Base-by-base conservation (phyloP, 2,329 filamentous ascomycete species). In the Xylaria sp. region DNA sequence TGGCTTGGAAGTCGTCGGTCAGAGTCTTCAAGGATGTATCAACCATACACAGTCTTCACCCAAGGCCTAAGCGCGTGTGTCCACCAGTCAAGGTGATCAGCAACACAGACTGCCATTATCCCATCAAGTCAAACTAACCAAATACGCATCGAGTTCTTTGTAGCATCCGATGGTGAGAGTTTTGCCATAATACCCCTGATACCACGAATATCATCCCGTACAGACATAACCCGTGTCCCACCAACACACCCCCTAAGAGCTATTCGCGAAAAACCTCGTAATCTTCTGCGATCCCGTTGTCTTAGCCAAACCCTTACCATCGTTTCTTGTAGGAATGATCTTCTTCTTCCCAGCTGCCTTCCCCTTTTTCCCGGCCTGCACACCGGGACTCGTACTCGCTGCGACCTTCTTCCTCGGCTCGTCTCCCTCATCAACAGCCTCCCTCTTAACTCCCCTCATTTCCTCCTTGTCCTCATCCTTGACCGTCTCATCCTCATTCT, bases 221-320 rank as follows among this genome's bases (percentile, higher is more conserved):
- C 23, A 1, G 5, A 30, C 4, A 30, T 30, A 5, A 3, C 23
- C 23, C 23, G 4, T 30, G 23, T 30, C 4, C 23, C 23, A 30
- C 23, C 23, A 30, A 6, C 23, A 30, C 23, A 30, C 4, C 23
- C 18, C n/a, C 74, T 66, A 79, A 8, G 76, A 72, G 59, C 75
- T 77, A 55, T 77, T 78, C 19, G 69, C 72, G 62, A 79, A 79
- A 63, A 79, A 79, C 59, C 75, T 78, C 0, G 77, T 79, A 30
- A 79, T 79, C 66, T 81, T 82, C 61, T 76, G 76, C 16, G 71
- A 75, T 2, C 75, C 75, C 3, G 66, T 63, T 35, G 54, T 4
- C 58, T 76, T 76, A 4, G 50, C 63, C 3, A 72, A 71, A 37
- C 71, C 74, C 55, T 69, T 76, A 2, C 61, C 69, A 11, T 68